phyloP scores from a whole-genome alignment of 1,139 yeast species.

The Lodderomyces oxycetoniae region DNA sequence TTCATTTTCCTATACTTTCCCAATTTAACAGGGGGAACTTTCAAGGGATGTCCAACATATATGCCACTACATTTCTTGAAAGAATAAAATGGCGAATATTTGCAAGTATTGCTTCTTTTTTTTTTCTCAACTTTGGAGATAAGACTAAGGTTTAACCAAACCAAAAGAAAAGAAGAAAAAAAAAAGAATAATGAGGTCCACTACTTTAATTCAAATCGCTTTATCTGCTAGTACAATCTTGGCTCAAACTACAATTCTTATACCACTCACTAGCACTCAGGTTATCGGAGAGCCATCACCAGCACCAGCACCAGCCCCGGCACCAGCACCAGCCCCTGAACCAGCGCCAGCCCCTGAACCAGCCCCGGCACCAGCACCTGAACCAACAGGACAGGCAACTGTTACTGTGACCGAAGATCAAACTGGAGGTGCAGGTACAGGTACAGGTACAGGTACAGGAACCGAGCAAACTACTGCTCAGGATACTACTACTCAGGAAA shows the following conservation, averaged over 20 bases:
- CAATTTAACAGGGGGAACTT: no score
- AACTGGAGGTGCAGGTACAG: constrained; percentile 1
- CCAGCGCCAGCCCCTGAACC: background rate
- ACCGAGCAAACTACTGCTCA: constrained; percentile 3
- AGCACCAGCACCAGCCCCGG: background rate
- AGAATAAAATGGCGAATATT: no score
- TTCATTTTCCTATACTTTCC: background rate
- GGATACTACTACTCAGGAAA: constrained; percentile 1
- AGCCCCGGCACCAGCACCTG: background rate
- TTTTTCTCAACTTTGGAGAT: no score
- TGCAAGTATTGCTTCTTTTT: no score
- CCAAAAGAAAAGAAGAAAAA: background rate
- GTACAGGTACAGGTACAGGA: background rate
- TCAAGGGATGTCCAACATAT: no score
- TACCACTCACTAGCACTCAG: background rate
- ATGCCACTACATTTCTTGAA: no score
- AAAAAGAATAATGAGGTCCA: background rate
- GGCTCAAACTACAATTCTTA: background rate
- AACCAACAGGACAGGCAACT: background rate
- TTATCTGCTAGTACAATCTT: background rate
- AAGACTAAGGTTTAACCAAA: no score
- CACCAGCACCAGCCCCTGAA: background rate
- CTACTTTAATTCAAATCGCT: constrained; percentile 2
- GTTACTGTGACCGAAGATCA: background rate
- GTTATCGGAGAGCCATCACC: background rate